Evolutionary conservation across 1,284 basidiomycete genomes (phyloP), one percentile per base, ranked within the genome.

Genomic region (Trichosporon ovoides): DNA sequence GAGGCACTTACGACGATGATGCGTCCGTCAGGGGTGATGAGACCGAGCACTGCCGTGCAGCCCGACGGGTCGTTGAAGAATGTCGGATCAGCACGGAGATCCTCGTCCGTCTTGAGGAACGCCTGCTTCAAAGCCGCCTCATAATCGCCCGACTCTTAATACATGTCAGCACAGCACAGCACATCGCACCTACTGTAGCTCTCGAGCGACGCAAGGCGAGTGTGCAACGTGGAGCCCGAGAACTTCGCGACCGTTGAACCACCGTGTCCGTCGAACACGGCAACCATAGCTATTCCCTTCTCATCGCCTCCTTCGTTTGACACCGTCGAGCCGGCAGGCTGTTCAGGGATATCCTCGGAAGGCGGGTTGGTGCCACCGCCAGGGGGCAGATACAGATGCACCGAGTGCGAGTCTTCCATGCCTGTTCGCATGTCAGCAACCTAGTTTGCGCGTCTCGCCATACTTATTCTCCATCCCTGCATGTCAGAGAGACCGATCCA

Each of bases 401-500:
- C 83, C n/a, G 91, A 83, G 78, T 98, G 96, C 2, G 95, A 87
- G 74, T 99, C 96, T 80, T 99, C 96, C 96, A 99, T 98, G 69
- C 87, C 74, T 75, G 34, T 12, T 9, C 0, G 13, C 16, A 11
- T 3, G 13, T 48, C 43, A 48, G 31, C 18, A 9, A n/a, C 2
- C 6, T 2, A 16, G 16, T 5, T 19, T 11, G 16, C 28, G 28
- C 28, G 16, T 19, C 19, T 3, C 52, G 7, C 82, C 93, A 78
- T 70, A 97, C 95, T 87, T 79, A 98, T 89, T 78, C 96, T 84
- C 96, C 96, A 99, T 68, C 96, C 96, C 79, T 99, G 96, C 96
- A 98, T 98, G 80, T 98, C 94, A 43, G 89, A 88, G 52, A 97
- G 82, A 11, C 85, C 89, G 77, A 87, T 98, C 62, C 84, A 78